A percentile compares a stretch with the other conserved stretches of the same genome.
phyloP scores from a whole-genome alignment of 1,284 basidiomycete genomes.

The Pseudozyma pruni region DNA sequence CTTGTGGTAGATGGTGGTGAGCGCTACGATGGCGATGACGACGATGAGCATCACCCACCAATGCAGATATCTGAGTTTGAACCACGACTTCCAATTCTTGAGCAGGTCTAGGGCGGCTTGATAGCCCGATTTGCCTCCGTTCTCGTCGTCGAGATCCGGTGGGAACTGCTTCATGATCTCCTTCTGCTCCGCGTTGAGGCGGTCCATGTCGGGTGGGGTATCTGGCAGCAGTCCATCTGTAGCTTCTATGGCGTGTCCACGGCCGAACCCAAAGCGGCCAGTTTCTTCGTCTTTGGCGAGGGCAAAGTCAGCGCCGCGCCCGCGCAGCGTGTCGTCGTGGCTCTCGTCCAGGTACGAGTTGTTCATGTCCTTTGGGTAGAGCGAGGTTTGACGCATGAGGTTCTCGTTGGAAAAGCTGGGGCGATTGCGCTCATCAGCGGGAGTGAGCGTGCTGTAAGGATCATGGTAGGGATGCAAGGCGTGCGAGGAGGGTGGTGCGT shows the following conservation, averaged over 20 bases:
- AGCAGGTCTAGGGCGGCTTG: slow-evolving; percentile 30
- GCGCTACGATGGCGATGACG: slow-evolving; percentile 71
- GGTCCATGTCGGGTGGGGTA: slow-evolving; percentile 32
- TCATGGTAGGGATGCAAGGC: slow-evolving; percentile 28
- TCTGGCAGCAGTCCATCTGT: slow-evolving; percentile 47
- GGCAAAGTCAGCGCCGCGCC: slow-evolving; percentile 13
- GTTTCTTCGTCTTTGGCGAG: slow-evolving; percentile 22
- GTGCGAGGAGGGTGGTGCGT: slow-evolving; percentile 6
- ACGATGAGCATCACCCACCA: slow-evolving; percentile 70
- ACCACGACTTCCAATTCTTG: slow-evolving; percentile 50
- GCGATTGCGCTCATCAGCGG: slow-evolving; percentile 3
- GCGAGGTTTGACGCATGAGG: slow-evolving; percentile 6
- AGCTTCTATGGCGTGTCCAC: slow-evolving; percentile 25
- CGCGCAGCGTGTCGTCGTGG: slow-evolving; percentile 11
- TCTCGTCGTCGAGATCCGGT: slow-evolving; percentile 57
- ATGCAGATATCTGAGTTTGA: slow-evolving; percentile 63
- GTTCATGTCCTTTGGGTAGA: slow-evolving; percentile 11
- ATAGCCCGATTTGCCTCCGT: slow-evolving; percentile 36
- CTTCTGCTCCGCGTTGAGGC: slow-evolving; percentile 50
- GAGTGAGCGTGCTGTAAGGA: slow-evolving; percentile 22
- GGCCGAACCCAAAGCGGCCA: slow-evolving; percentile 19
- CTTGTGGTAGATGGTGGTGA: slow-evolving; percentile 76
- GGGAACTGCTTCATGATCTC: slow-evolving; percentile 60
- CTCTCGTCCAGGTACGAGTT: slow-evolving; percentile 13
- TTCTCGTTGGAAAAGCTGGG: slow-evolving; percentile 14